Base-by-base conservation (phyloP, 345 rosid species). In the Murraya koenigii region DNA sequence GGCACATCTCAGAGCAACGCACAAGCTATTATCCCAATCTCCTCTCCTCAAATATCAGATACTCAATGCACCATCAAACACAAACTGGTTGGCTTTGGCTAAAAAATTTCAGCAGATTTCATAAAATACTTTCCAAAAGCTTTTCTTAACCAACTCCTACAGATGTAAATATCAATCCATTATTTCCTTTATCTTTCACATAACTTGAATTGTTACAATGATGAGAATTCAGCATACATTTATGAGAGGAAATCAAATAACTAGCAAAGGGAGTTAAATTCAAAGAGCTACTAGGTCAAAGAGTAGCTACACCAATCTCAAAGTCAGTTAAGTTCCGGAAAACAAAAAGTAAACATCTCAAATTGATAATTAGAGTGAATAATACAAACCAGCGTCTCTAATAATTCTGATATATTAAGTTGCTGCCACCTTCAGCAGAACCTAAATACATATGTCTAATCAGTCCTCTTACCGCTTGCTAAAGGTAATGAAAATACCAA, bases 221-320 rank as follows among this genome's bases (percentile, higher is more conserved):
- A 49, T 52, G 61, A 32, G 62, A 30, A 32, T 52, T 30, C 20
- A 56, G 20, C 32, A 55, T 35, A 8, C 15, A 55, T 52, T 30
- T 71, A 25, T 15, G 39, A n/a, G 8, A 54, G 10, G 74, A 22
- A 52, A 49, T 28, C 39, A 30, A 20, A 52, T 19, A 70, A 70
- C 14, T 70, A 30, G 41, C 26, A 52, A 69, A 32, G 39, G 39
- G 5, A 70, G 26, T 9, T 22, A 70, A 55, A 30, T 55, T 56
- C 8, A 11, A 33, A 22, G 61, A 49, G 17, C 25, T 20, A 32
- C 26, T 10, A 32, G 6, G 49, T 20, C 17, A 54, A 28, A 33
- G 14, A 32, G 22, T 55, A 71, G 61, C 61, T 70, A 71, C 30
- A 71, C 32, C 49, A 71, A 56, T 71, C 58, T 55, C 64, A 71